These are phyloP conservation scores for Odonthalia washingtoniensis DNA, from an alignment of 31 red algal genomes.

Conservation along the genomic window DNA sequence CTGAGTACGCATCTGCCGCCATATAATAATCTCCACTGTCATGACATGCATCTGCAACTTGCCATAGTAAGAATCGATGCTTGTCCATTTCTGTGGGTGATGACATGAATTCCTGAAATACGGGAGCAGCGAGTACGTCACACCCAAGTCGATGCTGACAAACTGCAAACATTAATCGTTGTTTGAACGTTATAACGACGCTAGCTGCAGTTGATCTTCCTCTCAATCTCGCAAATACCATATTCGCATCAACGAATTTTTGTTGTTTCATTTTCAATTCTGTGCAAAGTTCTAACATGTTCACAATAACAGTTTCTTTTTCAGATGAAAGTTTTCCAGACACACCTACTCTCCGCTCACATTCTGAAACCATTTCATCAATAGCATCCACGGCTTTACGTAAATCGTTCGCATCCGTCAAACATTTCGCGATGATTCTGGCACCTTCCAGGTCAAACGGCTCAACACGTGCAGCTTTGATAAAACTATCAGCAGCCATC, in stretches of 20 bases:
- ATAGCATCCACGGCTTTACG: constrained; percentile 45
- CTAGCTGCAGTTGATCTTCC: constrained; percentile 16
- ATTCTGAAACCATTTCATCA: constrained; percentile 49
- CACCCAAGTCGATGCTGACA: constrained; percentile 68
- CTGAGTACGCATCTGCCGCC: constrained; percentile 45
- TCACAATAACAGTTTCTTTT: constrained; percentile 1
- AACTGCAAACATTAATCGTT: constrained; percentile 62
- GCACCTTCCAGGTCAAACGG: constrained; percentile 59
- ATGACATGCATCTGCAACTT: constrained; percentile 71
- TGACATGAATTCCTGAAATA: constrained; percentile 66
- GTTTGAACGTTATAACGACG: constrained; percentile 53
- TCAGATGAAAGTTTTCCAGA: not conserved
- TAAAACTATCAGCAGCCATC: constrained; percentile 74
- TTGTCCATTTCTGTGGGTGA: constrained; percentile 38
- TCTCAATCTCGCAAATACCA: constrained; percentile 21
- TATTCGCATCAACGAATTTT: constrained; percentile 40
- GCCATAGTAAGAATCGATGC: constrained; percentile 56
- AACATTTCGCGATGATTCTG: constrained; percentile 18
- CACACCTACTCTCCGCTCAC: constrained; percentile 29
- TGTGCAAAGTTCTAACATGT: constrained; percentile 35
- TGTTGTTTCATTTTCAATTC: constrained; percentile 35
- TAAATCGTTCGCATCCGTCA: constrained; percentile 23
- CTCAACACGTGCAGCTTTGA: constrained; percentile 38
- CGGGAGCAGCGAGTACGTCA: constrained; percentile 40
- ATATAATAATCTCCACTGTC: constrained; percentile 50